phyloP scores from a whole-genome alignment of 495 filamentous ascomycete genomes.

The Bacidia gigantensis region DNA sequence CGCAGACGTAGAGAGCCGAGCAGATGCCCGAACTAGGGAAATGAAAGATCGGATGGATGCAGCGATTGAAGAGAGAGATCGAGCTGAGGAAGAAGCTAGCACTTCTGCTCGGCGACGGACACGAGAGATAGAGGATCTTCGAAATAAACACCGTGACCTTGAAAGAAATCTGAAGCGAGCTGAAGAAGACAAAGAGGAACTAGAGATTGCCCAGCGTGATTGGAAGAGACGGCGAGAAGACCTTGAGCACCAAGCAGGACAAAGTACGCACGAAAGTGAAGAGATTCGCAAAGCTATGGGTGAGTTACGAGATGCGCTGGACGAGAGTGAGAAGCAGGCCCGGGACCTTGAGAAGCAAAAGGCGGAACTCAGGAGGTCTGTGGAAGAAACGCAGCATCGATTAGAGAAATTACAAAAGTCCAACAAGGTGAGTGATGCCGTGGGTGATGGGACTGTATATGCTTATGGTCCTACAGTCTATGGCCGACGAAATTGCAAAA shows the following conservation, averaged over 20 bases:
- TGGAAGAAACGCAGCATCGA: conserved; percentile 62
- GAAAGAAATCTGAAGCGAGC: conserved; percentile 61
- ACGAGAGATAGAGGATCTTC: conserved; percentile 78
- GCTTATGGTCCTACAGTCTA: conserved; percentile 21
- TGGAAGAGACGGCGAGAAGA: conserved; percentile 62
- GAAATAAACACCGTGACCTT: conserved; percentile 59
- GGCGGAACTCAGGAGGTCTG: conserved; percentile 52
- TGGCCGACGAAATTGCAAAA: conserved; percentile 33
- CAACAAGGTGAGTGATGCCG: conserved; percentile 31
- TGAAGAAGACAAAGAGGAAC: conserved; percentile 53
- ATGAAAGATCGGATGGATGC: conserved; percentile 82
- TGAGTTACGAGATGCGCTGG: conserved; percentile 63
- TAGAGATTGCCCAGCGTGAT: conserved; percentile 55
- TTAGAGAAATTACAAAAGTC: conserved; percentile 73
- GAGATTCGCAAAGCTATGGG: conserved; percentile 68
- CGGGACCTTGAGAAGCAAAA: conserved; percentile 71
- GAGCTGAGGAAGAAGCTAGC: conserved; percentile 79
- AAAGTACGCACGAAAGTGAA: conserved; percentile 51
- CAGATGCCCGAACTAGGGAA: conserved; percentile 68
- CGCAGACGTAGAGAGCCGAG: conserved; percentile 69
- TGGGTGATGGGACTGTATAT: neutral
- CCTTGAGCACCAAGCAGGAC: conserved; percentile 53
- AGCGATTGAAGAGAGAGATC: conserved; percentile 80
- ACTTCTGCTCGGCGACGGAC: conserved; percentile 59
- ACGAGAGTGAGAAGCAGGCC: conserved; percentile 75